Evolutionary conservation across 2,329 filamentous ascomycete species (phyloP).

Genomic region (Rhynchosporium graminicola): DNA sequence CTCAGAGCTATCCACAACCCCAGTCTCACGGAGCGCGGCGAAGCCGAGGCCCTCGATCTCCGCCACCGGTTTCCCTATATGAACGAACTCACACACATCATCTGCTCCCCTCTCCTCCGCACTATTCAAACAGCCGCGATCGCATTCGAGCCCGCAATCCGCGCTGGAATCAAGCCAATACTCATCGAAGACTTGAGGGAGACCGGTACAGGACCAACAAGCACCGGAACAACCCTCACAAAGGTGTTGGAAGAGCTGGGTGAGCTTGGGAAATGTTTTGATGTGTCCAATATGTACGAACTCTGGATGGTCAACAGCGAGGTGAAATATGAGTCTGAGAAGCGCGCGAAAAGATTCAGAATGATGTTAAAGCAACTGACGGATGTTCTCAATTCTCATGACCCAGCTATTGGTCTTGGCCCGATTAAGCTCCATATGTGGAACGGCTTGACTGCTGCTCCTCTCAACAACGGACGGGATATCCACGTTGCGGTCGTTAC

Average conservation of each 20-base stretch:
- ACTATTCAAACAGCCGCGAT: constrained; percentile 1
- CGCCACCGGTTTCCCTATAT: not conserved
- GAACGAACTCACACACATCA: not conserved
- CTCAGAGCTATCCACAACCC: not conserved
- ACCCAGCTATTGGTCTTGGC: not conserved
- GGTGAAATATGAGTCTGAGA: not conserved
- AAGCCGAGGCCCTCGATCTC: not conserved
- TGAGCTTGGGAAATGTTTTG: not conserved
- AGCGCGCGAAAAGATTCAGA: not conserved
- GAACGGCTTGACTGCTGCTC: not conserved
- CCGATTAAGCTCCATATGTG: not conserved
- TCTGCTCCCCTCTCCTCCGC: not conserved
- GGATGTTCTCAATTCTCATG: not conserved
- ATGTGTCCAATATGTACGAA: not conserved
- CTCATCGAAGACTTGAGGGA: not conserved
- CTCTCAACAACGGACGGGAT: not conserved
- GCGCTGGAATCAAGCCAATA: not conserved
- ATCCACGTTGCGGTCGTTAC: constrained; percentile 8
- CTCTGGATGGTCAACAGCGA: not conserved
- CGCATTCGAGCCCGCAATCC: constrained; percentile 2
- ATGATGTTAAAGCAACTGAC: not conserved
- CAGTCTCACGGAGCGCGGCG: not conserved
- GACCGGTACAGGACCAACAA: not conserved
- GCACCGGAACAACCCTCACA: not conserved
- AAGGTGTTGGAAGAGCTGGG: not conserved